Evolutionary conservation across 768 basidiomycete genomes (phyloP).

Genomic region (Phaeotremella skinneri): DNA sequence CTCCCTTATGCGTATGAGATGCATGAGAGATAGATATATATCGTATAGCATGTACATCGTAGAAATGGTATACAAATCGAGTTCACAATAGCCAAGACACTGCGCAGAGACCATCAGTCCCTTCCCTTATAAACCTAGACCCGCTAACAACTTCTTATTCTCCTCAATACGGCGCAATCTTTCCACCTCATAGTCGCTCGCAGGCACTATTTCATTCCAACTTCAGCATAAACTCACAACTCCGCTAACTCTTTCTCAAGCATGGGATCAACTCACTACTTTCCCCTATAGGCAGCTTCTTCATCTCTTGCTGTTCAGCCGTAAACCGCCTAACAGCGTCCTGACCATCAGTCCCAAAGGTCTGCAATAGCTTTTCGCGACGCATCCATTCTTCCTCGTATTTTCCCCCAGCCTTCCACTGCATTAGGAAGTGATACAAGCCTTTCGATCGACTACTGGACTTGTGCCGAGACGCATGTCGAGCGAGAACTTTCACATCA

Average conservation of each 20-base stretch:
- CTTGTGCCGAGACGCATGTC: too few species aligned
- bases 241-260: background rate
- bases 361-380: background rate
- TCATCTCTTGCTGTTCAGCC: background rate
- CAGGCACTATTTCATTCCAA: background rate
- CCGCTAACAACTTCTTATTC: slow-evolving; percentile 20
- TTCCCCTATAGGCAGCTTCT: background rate
- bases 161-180: slow-evolving; percentile 23
- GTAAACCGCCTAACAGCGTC: background rate
- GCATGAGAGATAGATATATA: too few species aligned
- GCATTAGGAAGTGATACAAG: background rate
- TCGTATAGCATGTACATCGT: too few species aligned
- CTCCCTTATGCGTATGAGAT: too few species aligned
- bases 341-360: background rate
- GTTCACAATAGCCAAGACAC: too few species aligned
- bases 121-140: slow-evolving; percentile 14
- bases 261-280: background rate
- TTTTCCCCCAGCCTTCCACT: background rate
- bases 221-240: background rate
- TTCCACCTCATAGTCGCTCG: slow-evolving; percentile 26
- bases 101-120: background rate
- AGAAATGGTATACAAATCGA: too few species aligned
- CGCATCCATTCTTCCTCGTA: background rate
- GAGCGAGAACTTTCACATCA: too few species aligned
- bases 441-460: too few species aligned